phyloP scores from a whole-genome alignment of 164 flowering plant genomes.

The Magnolia sinica region DNA sequence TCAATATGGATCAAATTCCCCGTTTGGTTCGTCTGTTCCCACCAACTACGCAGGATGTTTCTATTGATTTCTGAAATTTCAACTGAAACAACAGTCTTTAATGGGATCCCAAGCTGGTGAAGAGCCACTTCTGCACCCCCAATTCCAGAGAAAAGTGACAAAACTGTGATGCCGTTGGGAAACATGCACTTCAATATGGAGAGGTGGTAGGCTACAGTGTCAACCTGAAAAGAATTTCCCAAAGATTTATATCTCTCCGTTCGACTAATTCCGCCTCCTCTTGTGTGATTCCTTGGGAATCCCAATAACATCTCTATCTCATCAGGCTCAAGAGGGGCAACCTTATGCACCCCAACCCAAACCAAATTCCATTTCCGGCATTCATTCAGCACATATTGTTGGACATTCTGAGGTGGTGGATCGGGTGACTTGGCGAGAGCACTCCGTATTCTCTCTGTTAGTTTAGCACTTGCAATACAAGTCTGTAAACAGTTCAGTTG shows the following conservation, averaged over 20 bases:
- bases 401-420: slow-evolving; percentile 59
- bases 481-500: slow-evolving; percentile 83
- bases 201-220: slow-evolving; percentile 41
- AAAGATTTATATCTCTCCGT: slow-evolving; percentile 30
- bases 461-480: slow-evolving; percentile 64
- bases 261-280: slow-evolving; percentile 32
- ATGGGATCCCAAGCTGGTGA: slow-evolving; percentile 71
- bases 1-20: slow-evolving; percentile 25
- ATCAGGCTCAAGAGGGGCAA: slow-evolving; percentile 70
- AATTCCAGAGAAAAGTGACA: slow-evolving; percentile 44
- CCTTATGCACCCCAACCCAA: slow-evolving; percentile 89
- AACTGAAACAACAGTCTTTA: slow-evolving; percentile 78
- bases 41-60: slow-evolving; percentile 48
- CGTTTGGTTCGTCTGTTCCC: slow-evolving; percentile 35
- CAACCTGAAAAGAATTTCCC: slow-evolving; percentile 42
- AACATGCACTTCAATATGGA: slow-evolving; percentile 31
- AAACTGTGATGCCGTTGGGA: slow-evolving; percentile 30
- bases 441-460: slow-evolving; percentile 66
- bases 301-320: slow-evolving; percentile 39
- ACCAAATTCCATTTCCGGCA: slow-evolving; percentile 90
- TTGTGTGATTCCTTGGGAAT: slow-evolving; percentile 32
- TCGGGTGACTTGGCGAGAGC: slow-evolving; percentile 45
- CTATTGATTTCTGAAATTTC: slow-evolving; percentile 77
- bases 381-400: slow-evolving; percentile 58
- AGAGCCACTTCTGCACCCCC: slow-evolving; percentile 64